Percentiles rank a stretch among this genome's conserved stretches.
These are phyloP conservation scores for Solanum chmielewskii DNA, from an alignment of 257 asterid species.

Conservation along the genomic window DNA sequence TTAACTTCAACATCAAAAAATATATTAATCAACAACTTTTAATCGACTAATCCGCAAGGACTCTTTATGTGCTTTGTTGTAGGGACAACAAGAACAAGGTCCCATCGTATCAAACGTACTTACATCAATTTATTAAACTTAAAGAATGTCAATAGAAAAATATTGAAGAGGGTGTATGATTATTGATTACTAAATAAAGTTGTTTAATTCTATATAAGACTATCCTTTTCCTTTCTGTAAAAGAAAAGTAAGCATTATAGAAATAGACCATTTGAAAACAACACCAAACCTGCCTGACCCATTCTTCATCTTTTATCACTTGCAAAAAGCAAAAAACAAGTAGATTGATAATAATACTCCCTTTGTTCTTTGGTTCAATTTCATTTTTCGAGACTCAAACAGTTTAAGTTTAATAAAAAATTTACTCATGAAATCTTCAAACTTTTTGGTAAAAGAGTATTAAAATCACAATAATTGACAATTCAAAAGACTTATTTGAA, in stretches of 20 bases:
- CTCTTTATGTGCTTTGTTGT: background rate
- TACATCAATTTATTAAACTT: background rate
- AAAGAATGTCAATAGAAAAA: background rate
- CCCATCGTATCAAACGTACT: background rate
- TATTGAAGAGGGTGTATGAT: background rate
- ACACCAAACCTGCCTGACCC: background rate
- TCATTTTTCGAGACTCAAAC: too few relatives aligned
- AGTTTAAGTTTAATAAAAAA: too few relatives aligned
- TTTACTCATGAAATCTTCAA: too few relatives aligned
- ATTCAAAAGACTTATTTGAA: too few relatives aligned
- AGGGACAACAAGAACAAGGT: background rate
- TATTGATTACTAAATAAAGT: background rate
- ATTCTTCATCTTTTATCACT: background rate
- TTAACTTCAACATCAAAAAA: background rate
- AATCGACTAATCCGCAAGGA: background rate
- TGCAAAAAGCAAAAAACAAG: background rate
- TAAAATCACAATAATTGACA: background rate
- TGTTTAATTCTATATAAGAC: background rate
- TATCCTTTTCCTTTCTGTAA: background rate
- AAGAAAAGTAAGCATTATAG: background rate
- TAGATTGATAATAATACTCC: background rate
- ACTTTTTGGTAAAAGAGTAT: too few relatives aligned
- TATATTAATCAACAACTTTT: background rate
- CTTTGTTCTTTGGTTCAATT: too few relatives aligned
- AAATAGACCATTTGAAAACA: background rate